These are phyloP conservation scores for Mucor irregularis DNA, from an alignment of 371 early-diverging fungal genomes.

Conservation along the genomic window DNA sequence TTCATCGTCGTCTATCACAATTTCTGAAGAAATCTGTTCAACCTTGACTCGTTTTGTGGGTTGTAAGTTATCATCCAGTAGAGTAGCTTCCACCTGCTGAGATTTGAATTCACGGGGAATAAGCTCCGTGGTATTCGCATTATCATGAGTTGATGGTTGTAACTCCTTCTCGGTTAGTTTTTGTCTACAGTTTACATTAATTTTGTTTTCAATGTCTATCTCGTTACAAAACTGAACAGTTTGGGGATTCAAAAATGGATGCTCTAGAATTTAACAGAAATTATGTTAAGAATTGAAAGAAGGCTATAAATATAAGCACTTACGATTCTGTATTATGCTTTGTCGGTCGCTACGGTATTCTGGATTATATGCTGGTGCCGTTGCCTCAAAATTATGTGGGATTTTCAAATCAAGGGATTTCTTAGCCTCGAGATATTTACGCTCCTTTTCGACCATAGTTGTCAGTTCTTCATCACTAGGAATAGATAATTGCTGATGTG, in stretches of 20 bases:
- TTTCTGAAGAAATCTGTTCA: constrained; percentile 17
- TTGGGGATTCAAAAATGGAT: constrained; percentile 66
- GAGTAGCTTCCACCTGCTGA: not conserved
- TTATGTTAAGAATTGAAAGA: no score
- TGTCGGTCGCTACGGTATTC: constrained; percentile 18
- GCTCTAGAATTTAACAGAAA: constrained; percentile 20
- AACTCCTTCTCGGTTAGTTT: not conserved
- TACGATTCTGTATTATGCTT: constrained; percentile 31
- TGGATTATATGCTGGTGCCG: constrained; percentile 47
- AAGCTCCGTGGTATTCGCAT: not conserved
- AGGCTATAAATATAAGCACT: not conserved
- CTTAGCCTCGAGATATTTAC: constrained; percentile 19
- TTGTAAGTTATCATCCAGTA: not conserved
- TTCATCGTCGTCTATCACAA: constrained; percentile 24
- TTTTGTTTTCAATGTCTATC: constrained; percentile 60
- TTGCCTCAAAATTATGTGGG: constrained; percentile 66
- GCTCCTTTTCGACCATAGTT: constrained; percentile 28
- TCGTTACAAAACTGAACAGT: constrained; percentile 62
- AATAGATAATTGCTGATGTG: constrained; percentile 35
- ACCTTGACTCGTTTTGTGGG: constrained; percentile 1
- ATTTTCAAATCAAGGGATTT: constrained; percentile 52
- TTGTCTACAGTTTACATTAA: constrained; percentile 32
- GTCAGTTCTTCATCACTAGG: constrained; percentile 48
- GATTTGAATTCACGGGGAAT: not conserved
- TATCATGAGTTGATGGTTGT: not conserved